Evolutionary conservation across 2,329 filamentous ascomycete species (phyloP).

Genomic region (Colletotrichum euphorbiae): DNA sequence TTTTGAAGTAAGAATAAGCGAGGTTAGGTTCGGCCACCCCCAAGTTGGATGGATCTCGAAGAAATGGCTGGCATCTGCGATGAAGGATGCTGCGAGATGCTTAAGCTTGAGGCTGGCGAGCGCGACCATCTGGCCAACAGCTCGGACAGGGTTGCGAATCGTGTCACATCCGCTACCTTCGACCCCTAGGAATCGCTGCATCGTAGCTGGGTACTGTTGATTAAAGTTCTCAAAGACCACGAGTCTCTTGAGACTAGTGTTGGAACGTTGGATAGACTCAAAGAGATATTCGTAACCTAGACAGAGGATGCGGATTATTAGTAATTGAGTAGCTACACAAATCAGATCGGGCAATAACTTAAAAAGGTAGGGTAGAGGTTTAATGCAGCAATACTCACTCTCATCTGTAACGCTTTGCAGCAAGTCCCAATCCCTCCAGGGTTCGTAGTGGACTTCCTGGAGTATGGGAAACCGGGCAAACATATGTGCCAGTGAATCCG

Average conservation of each 20-base stretch:
- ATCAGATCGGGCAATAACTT: not conserved
- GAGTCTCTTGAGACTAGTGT: conserved; percentile 41
- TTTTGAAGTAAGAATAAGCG: conserved; percentile 48
- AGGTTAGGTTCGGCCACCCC: conserved; percentile 48
- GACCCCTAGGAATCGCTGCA: conserved; percentile 32
- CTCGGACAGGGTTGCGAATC: conserved; percentile 39
- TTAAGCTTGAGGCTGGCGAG: conserved; percentile 43
- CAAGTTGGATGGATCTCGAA: conserved; percentile 43
- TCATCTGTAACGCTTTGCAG: conserved; percentile 37
- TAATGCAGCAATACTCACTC: conserved; percentile 38
- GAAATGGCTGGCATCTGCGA: conserved; percentile 46
- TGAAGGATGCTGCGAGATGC: conserved; percentile 45
- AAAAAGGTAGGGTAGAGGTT: not conserved
- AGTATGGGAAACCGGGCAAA: conserved; percentile 47
- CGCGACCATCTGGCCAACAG: conserved; percentile 41
- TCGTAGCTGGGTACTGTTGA: conserved; percentile 45
- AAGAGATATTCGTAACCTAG: conserved; percentile 16
- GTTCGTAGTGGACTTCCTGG: conserved; percentile 48
- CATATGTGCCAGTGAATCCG: conserved; percentile 45
- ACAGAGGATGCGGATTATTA: not conserved
- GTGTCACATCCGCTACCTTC: conserved; percentile 30
- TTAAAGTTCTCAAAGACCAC: conserved; percentile 50
- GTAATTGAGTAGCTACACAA: not conserved
- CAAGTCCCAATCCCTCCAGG: conserved; percentile 46
- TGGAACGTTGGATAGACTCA: conserved; percentile 19